Percentiles rank a stretch among this genome's conserved stretches.
These are phyloP conservation scores for Lecanosticta acicola DNA, from an alignment of 2,329 filamentous ascomycete species.

Conservation along the genomic window DNA sequence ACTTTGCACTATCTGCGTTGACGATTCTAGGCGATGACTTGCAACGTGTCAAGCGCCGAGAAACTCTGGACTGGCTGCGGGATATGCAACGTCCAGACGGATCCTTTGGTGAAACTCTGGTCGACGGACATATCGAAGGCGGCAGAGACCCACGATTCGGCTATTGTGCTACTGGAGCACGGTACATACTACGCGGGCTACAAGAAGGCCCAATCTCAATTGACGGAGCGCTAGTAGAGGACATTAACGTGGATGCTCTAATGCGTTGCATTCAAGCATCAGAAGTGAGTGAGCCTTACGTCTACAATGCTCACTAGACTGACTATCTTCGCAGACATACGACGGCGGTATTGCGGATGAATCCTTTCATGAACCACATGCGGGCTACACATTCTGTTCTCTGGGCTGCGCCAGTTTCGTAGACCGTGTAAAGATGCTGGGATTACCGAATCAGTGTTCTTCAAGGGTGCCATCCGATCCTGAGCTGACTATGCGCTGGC, in stretches of 20 bases:
- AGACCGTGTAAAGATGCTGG: slow-evolving; percentile 47
- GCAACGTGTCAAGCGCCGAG: slow-evolving; percentile 58
- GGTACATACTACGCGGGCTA: slow-evolving; percentile 65
- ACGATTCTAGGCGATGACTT: slow-evolving; percentile 59
- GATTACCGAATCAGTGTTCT: slow-evolving; percentile 4
- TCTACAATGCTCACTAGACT: slow-evolving; percentile 5
- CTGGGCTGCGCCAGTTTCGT: slow-evolving; percentile 72
- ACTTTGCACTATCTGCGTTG: slow-evolving; percentile 76
- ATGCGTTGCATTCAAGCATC: slow-evolving; percentile 64
- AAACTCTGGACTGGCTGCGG: slow-evolving; percentile 68
- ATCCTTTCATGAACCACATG: slow-evolving; percentile 75
- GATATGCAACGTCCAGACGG: slow-evolving; percentile 75
- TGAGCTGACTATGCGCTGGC: slow-evolving; percentile 40
- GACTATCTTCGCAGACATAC: slow-evolving; percentile 57
- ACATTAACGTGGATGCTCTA: slow-evolving; percentile 69
- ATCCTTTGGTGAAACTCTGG: slow-evolving; percentile 81
- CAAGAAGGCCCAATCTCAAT: slow-evolving; percentile 49
- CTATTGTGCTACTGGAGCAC: slow-evolving; percentile 73
- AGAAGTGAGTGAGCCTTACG: slow-evolving; percentile 32
- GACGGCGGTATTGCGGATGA: slow-evolving; percentile 80
- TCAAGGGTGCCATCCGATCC: slow-evolving; percentile 35
- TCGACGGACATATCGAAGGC: slow-evolving; percentile 59
- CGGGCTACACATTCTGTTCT: slow-evolving; percentile 87
- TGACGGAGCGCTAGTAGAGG: slow-evolving; percentile 53
- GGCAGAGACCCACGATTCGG: slow-evolving; percentile 83